A percentile compares a stretch with the other conserved stretches of the same genome.
Conservation (phyloP, 208 protist species). For the Trypanosoma scelopori region DNA sequence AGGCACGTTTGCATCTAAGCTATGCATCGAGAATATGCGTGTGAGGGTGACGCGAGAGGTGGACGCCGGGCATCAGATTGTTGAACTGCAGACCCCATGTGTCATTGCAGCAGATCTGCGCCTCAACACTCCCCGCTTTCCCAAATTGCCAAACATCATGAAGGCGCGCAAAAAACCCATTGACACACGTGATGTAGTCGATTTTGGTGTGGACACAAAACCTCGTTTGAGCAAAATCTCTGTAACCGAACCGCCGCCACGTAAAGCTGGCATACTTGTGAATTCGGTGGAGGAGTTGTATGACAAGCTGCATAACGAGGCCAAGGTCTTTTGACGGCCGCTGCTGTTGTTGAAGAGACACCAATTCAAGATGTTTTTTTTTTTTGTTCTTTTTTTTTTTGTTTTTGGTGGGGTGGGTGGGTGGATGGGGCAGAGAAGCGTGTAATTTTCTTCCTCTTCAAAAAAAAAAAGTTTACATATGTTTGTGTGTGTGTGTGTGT, state of each 20-base stretch:
- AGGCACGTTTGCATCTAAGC: slow-evolving; percentile 92
- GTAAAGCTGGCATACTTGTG: slow-evolving; percentile 90
- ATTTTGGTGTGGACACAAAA: slow-evolving; percentile 87
- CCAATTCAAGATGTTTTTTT: not conserved
- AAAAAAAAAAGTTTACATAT: too few species aligned
- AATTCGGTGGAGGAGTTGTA: slow-evolving; percentile 90
- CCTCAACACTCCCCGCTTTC: slow-evolving; percentile 96
- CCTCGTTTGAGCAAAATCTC: slow-evolving; percentile 58
- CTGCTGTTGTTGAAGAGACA: not conserved
- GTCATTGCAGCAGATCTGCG: slow-evolving; percentile 90
- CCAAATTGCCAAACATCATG: slow-evolving; percentile 98
- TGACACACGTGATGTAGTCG: slow-evolving; percentile 66
- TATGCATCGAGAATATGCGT: slow-evolving; percentile 70
- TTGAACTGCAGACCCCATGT: slow-evolving; percentile 82
- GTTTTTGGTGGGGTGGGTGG: not conserved
- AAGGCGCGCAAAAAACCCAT: slow-evolving; percentile 96
- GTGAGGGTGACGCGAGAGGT: slow-evolving; percentile 94
- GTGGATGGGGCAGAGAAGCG: not conserved
- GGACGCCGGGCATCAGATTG: slow-evolving; percentile 93
- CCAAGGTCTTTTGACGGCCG: slow-evolving; percentile 74
- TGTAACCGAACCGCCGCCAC: slow-evolving; percentile 78
- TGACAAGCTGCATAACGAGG: slow-evolving; percentile 92
- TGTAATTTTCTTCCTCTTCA: not conserved
- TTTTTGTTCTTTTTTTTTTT: not conserved
- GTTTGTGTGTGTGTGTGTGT: too few species aligned